Percentiles rank a stretch among this genome's conserved stretches.
phyloP scores from a whole-genome alignment of 768 basidiomycete genomes.

The Pleurotus giganteus region DNA sequence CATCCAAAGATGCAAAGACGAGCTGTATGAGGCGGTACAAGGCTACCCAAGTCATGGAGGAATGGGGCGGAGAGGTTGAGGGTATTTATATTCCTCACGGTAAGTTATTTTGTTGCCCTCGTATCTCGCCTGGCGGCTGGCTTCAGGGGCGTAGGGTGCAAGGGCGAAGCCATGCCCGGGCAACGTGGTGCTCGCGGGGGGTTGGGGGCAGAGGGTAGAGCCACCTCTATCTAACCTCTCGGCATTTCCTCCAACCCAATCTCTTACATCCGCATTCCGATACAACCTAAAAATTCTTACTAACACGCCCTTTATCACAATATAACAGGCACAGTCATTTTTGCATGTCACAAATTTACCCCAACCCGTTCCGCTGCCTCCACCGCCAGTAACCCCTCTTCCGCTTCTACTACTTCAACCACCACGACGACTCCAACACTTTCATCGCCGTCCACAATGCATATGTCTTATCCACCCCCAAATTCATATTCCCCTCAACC shows the following conservation, averaged over 20 bases:
- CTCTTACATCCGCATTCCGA: neutral
- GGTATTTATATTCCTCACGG: conserved; percentile 92
- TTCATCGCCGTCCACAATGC: conserved; percentile 3
- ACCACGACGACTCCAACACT: conserved; percentile 40
- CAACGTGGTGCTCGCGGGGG: conserved; percentile 1
- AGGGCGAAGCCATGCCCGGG: neutral
- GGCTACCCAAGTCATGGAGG: conserved; percentile 63
- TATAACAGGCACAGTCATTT: conserved; percentile 60
- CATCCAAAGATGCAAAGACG: conserved; percentile 77
- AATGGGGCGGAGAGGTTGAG: conserved; percentile 65
- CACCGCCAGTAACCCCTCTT: conserved; percentile 8
- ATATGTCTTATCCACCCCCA: neutral
- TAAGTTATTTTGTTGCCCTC: conserved; percentile 34
- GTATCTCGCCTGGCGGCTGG: conserved; percentile 14
- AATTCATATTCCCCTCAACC: conserved; percentile 9
- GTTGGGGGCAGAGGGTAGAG: neutral
- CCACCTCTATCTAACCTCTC: neutral
- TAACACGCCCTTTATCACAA: conserved; percentile 24
- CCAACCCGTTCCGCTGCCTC: conserved; percentile 14
- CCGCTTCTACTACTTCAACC: conserved; percentile 38
- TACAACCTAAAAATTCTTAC: conserved; percentile 12
- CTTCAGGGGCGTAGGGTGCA: neutral
- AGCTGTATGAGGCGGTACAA: conserved; percentile 85
- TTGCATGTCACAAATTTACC: conserved; percentile 70
- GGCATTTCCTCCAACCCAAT: neutral